Evolutionary conservation across 2,329 filamentous ascomycete species (phyloP).

Genomic region (Coniochaeta ligniaria): DNA sequence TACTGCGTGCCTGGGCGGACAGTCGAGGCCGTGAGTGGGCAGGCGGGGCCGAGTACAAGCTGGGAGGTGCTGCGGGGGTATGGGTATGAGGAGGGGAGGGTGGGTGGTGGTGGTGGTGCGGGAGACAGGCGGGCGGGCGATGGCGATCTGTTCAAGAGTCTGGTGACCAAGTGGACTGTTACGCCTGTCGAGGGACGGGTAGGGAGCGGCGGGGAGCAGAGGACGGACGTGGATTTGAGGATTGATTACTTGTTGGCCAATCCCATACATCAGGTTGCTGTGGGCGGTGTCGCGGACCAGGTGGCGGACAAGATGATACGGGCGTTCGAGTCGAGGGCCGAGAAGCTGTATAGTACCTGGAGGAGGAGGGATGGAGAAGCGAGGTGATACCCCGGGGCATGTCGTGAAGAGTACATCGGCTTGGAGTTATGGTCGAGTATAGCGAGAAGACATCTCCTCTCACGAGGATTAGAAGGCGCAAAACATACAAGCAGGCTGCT

Average conservation of each 20-base stretch:
- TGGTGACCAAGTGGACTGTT: conserved; percentile 65
- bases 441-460: background rate
- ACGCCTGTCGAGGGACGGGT: conserved; percentile 22
- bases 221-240: conserved; percentile 65
- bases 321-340: conserved; percentile 81
- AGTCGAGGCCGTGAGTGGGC: conserved; percentile 72
- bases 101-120: no score
- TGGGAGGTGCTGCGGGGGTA: conserved; percentile 20
- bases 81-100: conserved; percentile 11
- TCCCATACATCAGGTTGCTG: conserved; percentile 79
- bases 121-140: conserved; percentile 21
- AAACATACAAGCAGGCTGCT: background rate
- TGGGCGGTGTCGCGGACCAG: conserved; percentile 73
- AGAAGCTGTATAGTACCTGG: conserved; percentile 37
- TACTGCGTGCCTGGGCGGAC: conserved; percentile 66
- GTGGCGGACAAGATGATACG: conserved; percentile 85
- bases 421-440: background rate
- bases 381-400: background rate
- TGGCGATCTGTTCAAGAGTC: conserved; percentile 51
- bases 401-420: background rate
- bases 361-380: background rate
- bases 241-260: conserved; percentile 83
- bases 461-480: background rate
- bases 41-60: conserved; percentile 38
- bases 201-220: conserved; percentile 17